Percentiles rank a stretch among this genome's conserved stretches.
These are phyloP conservation scores for Pleurotus pulmonarius DNA, from an alignment of 768 basidiomycete genomes.

Conservation along the genomic window DNA sequence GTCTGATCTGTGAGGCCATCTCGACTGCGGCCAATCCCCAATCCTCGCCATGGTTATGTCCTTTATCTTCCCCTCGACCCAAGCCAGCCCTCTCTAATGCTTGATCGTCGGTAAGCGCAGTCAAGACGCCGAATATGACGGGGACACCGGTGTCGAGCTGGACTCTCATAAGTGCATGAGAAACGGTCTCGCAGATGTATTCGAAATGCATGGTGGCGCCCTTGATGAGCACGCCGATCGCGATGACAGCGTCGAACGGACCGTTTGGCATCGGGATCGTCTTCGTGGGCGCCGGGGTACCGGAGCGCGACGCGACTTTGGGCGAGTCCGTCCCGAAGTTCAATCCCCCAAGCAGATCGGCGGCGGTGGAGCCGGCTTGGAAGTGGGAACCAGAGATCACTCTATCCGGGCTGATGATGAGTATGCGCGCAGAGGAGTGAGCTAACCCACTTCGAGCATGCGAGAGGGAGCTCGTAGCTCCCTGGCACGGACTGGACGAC, in stretches of 20 bases:
- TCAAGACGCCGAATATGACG: conserved; percentile 95
- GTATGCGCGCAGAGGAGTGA: not conserved
- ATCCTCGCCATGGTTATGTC: conserved; percentile 97
- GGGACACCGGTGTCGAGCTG: conserved; percentile 93
- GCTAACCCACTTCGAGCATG: conserved; percentile 73
- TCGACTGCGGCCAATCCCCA: conserved; percentile 98
- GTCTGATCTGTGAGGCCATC: conserved; percentile 66
- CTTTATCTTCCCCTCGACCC: conserved; percentile 61
- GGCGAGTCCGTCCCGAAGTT: conserved; percentile 35
- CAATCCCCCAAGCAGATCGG: conserved; percentile 74
- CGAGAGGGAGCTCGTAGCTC: conserved; percentile 90
- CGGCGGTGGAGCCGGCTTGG: conserved; percentile 73
- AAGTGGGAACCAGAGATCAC: conserved; percentile 86
- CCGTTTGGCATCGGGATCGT: conserved; percentile 38
- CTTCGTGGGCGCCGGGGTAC: conserved; percentile 45
- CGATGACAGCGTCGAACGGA: conserved; percentile 94
- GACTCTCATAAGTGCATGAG: conserved; percentile 91
- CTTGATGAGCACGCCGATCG: conserved; percentile 97
- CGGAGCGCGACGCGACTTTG: conserved; percentile 41
- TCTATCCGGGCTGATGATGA: conserved; percentile 35
- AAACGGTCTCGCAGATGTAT: conserved; percentile 94
- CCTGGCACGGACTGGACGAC: conserved; percentile 91
- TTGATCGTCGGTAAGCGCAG: conserved; percentile 89
- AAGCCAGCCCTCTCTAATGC: conserved; percentile 93
- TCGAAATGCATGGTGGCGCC: conserved; percentile 99